Conservation (phyloP, 1,284 basidiomycete species). For the Neolentinus lepideus region DNA sequence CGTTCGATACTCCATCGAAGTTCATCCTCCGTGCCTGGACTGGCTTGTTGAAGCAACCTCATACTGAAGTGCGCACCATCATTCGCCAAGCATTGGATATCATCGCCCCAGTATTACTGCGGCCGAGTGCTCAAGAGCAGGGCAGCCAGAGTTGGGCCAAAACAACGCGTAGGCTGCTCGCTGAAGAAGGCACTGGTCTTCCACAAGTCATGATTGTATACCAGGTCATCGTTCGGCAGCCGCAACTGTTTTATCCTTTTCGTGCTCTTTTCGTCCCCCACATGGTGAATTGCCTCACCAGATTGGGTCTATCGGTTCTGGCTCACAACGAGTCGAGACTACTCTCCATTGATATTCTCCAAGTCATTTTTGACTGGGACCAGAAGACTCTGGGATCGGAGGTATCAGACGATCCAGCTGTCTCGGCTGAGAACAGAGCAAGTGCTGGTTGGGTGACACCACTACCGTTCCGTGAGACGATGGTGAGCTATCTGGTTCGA, state of each 20-base stretch:
- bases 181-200: constrained; percentile 83
- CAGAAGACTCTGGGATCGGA: constrained; percentile 41
- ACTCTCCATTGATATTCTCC: constrained; percentile 78
- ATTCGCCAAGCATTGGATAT: constrained; percentile 89
- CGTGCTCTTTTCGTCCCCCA: constrained; percentile 94
- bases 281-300: constrained; percentile 86
- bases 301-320: constrained; percentile 75
- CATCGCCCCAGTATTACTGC: constrained; percentile 81
- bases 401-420: constrained; percentile 14
- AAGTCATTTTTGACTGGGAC: constrained; percentile 88
- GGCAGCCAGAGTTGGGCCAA: constrained; percentile 80
- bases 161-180: constrained; percentile 80
- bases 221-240: constrained; percentile 88
- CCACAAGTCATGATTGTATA: constrained; percentile 87
- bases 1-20: constrained; percentile 88
- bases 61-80: constrained; percentile 76
- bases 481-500: constrained; percentile 91
- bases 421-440: constrained; percentile 15
- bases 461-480: constrained; percentile 76
- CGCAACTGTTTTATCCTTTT: constrained; percentile 89
- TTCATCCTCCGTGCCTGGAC: constrained; percentile 95
- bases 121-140: constrained; percentile 44
- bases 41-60: constrained; percentile 80
- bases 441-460: constrained; percentile 63
- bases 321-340: constrained; percentile 79